Conservation (phyloP, 192 early-diverging fungal genomes). For the Coemansia sp. region DNA sequence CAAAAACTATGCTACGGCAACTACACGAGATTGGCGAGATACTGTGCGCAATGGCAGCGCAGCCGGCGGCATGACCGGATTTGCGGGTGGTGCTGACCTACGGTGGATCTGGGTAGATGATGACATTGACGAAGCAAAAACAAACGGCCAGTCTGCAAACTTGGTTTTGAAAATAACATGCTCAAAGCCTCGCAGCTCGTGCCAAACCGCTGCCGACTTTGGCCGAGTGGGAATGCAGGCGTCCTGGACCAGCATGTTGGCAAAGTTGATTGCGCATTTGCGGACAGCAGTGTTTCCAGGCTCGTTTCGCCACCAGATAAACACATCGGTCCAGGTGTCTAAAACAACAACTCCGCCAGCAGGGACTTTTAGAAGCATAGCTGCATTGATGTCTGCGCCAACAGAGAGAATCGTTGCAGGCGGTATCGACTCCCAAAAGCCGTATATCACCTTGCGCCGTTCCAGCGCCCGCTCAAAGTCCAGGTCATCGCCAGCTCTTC, state of each 20-base stretch:
- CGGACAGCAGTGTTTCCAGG: slow-evolving; percentile 42
- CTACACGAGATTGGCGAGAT: slow-evolving; percentile 17
- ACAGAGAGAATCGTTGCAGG: slow-evolving; percentile 46
- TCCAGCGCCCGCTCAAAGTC: slow-evolving; percentile 49
- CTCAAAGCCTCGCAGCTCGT: slow-evolving; percentile 46
- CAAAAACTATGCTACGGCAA: slow-evolving; percentile 21
- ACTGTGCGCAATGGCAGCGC: slow-evolving; percentile 25
- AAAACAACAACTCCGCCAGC: slow-evolving; percentile 45
- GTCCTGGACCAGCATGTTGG: slow-evolving; percentile 42
- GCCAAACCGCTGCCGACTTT: slow-evolving; percentile 46
- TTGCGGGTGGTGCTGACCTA: slow-evolving; percentile 4
- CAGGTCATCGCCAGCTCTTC: slow-evolving; percentile 35
- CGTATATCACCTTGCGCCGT: slow-evolving; percentile 49
- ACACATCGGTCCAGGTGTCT: slow-evolving; percentile 52
- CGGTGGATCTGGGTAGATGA: slow-evolving; percentile 10
- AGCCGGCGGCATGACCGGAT: slow-evolving; percentile 14
- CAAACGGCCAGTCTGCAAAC: slow-evolving; percentile 54
- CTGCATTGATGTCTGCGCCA: slow-evolving; percentile 41
- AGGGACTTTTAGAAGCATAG: slow-evolving; percentile 42
- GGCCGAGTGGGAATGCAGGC: slow-evolving; percentile 45
- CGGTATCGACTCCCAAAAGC: slow-evolving; percentile 51
- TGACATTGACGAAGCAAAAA: slow-evolving; percentile 37
- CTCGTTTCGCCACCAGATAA: slow-evolving; percentile 54
- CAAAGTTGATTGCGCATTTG: slow-evolving; percentile 45
- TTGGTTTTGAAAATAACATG: slow-evolving; percentile 54